Conservation (phyloP, 345 rosid genomes). For the Gossypium stocksii region DNA sequence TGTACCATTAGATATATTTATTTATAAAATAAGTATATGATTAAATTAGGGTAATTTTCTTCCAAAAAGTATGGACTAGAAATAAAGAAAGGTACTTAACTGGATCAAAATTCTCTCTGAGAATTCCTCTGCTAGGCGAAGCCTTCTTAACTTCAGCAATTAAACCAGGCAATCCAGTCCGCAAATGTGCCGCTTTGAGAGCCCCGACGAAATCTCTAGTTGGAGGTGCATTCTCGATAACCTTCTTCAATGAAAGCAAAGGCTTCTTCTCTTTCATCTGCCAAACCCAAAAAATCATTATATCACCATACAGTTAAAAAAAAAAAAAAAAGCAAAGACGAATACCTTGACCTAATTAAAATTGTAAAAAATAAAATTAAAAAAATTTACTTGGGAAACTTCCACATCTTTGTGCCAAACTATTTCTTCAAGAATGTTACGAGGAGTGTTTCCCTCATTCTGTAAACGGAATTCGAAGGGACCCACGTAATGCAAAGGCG, state of each 20-base stretch:
- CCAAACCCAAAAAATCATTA: slow-evolving; percentile 1
- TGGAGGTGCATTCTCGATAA: slow-evolving; percentile 57
- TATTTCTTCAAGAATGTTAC: slow-evolving; percentile 25
- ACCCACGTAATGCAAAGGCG: slow-evolving; percentile 84
- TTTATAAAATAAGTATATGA: neutral
- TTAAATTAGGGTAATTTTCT: neutral
- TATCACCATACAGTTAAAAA: neutral
- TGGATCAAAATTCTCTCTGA: slow-evolving; percentile 86
- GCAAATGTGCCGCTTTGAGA: slow-evolving; percentile 58
- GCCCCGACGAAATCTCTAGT: slow-evolving; percentile 79
- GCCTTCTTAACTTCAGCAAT: slow-evolving; percentile 99
- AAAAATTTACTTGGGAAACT: neutral
- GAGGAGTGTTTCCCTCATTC: slow-evolving; percentile 77
- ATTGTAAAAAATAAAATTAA: neutral
- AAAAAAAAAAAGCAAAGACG: neutral
- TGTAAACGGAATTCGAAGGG: slow-evolving; percentile 79
- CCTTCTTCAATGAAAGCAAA: slow-evolving; percentile 42
- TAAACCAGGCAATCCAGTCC: slow-evolving; percentile 76
- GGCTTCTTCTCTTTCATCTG: slow-evolving; percentile 75
- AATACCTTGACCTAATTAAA: neutral
- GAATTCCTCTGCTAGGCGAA: slow-evolving; percentile 87
- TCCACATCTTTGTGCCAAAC: neutral
- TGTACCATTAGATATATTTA: neutral
- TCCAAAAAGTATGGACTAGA: neutral
- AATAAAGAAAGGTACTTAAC: slow-evolving; percentile 29